These are phyloP conservation scores for Sporothrix curviconia DNA, from an alignment of 2,329 filamentous ascomycete species.

Conservation along the genomic window DNA sequence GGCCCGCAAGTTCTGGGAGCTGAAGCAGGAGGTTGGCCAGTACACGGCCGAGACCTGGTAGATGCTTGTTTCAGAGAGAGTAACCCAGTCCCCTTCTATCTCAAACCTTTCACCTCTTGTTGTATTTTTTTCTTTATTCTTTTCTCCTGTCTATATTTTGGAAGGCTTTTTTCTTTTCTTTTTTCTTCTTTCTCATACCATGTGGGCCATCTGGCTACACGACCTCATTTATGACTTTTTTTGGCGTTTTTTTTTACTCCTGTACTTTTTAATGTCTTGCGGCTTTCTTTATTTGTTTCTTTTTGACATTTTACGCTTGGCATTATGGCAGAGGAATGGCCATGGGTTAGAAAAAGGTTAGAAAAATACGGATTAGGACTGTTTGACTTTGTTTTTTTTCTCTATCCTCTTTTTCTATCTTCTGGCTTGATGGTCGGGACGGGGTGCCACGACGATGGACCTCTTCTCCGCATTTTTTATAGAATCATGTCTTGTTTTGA, in stretches of 20 bases:
- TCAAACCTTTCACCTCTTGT: background rate
- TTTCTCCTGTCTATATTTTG: background rate
- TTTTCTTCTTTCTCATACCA: background rate
- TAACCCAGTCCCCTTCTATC: too few relatives aligned
- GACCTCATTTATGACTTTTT: background rate
- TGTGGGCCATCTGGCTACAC: background rate
- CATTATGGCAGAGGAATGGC: too few relatives aligned
- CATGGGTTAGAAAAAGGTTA: too few relatives aligned
- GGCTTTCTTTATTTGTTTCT: background rate
- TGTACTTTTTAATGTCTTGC: too few relatives aligned
- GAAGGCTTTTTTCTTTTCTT: too few relatives aligned
- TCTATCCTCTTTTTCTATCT: background rate
- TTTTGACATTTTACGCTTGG: background rate
- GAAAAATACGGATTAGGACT: too few relatives aligned
- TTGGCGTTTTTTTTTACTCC: background rate
- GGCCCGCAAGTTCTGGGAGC: constrained; percentile 79
- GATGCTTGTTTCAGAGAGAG: too few relatives aligned
- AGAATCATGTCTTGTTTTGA: background rate
- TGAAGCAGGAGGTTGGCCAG: constrained; percentile 87
- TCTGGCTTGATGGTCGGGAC: too few relatives aligned
- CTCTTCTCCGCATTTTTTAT: background rate
- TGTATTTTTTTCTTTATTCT: background rate
- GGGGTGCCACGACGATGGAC: too few relatives aligned
- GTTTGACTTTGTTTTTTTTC: background rate
- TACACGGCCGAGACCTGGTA: constrained; percentile 84